These are phyloP conservation scores for Amanita polypyramis DNA, from an alignment of 768 basidiomycete species.

Conservation along the genomic window DNA sequence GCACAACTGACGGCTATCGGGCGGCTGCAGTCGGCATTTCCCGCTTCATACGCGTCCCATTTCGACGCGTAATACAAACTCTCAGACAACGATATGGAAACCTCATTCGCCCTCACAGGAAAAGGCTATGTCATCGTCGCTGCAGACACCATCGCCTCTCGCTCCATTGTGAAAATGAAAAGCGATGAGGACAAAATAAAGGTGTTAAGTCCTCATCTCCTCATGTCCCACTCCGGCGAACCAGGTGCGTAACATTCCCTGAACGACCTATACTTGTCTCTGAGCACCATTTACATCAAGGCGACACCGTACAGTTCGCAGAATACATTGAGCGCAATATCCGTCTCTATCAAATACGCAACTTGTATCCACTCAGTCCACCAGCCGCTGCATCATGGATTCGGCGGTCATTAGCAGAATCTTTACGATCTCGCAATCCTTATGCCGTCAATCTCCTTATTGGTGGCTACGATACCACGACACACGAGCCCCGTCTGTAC, in stretches of 20 bases:
- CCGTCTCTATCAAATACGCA: slow-evolving; percentile 91
- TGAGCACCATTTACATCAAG: slow-evolving; percentile 25
- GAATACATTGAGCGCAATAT: slow-evolving; percentile 96
- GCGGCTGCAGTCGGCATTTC: slow-evolving; percentile 3
- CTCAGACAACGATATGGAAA: slow-evolving; percentile 52
- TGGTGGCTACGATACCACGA: slow-evolving; percentile 83
- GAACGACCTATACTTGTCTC: neutral
- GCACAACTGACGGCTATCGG: neutral
- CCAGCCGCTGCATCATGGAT: slow-evolving; percentile 93
- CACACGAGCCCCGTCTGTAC: slow-evolving; percentile 66
- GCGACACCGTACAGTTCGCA: slow-evolving; percentile 94
- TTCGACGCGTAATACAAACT: slow-evolving; percentile 5
- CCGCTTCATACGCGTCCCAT: slow-evolving; percentile 5
- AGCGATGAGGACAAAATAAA: slow-evolving; percentile 95
- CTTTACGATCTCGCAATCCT: slow-evolving; percentile 77
- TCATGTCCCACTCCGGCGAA: slow-evolving; percentile 94
- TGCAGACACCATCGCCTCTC: slow-evolving; percentile 78
- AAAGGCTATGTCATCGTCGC: slow-evolving; percentile 93
- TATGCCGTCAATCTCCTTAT: slow-evolving; percentile 90
- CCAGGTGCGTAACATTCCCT: slow-evolving; percentile 45
- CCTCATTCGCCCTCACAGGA: slow-evolving; percentile 82
- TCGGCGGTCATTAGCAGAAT: slow-evolving; percentile 80
- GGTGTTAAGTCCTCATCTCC: slow-evolving; percentile 76
- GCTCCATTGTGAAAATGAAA: slow-evolving; percentile 98
- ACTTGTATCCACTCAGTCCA: slow-evolving; percentile 83